phyloP scores from a whole-genome alignment of 352 stramenopile genomes.

The Globisporangium nunn region DNA sequence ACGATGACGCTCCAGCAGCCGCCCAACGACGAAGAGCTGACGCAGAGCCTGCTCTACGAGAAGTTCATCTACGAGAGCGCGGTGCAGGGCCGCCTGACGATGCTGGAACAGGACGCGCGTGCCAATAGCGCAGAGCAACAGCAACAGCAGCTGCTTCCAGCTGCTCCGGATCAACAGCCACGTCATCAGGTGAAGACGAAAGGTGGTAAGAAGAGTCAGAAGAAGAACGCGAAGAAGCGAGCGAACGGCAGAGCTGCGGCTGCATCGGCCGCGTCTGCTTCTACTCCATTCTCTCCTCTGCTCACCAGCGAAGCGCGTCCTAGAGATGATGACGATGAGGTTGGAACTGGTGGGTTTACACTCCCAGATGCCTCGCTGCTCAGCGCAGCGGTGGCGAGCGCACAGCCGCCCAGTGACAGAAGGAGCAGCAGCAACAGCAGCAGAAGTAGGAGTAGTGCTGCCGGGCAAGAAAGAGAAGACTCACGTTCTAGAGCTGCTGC shows the following conservation, averaged over 20 bases:
- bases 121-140: constrained; percentile 3
- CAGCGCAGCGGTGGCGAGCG: background rate
- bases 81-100: constrained; percentile 24
- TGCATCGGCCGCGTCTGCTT: too few species aligned
- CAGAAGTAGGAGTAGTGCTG: background rate
- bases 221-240: constrained; percentile 22
- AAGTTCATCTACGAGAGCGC: constrained; percentile 86
- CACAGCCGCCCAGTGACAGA: too few species aligned
- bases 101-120: background rate
- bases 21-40: constrained; percentile 26
- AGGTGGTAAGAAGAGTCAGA: constrained; percentile 25
- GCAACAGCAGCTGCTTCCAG: background rate
- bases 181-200: constrained; percentile 4
- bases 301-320: background rate
- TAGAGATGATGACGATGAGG: background rate
- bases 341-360: background rate
- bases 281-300: background rate
- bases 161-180: background rate
- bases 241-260: background rate
- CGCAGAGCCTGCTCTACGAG: constrained; percentile 63
- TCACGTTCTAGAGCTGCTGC: constrained; percentile 3
- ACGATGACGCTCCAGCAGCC: constrained; percentile 50
- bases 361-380: background rate
- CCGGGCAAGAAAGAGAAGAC: background rate
- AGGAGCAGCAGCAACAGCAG: background rate